Percentiles rank a stretch among this genome's conserved stretches.
phyloP scores from a whole-genome alignment of 257 asterid species.

The Nicotiana sylvestris region DNA sequence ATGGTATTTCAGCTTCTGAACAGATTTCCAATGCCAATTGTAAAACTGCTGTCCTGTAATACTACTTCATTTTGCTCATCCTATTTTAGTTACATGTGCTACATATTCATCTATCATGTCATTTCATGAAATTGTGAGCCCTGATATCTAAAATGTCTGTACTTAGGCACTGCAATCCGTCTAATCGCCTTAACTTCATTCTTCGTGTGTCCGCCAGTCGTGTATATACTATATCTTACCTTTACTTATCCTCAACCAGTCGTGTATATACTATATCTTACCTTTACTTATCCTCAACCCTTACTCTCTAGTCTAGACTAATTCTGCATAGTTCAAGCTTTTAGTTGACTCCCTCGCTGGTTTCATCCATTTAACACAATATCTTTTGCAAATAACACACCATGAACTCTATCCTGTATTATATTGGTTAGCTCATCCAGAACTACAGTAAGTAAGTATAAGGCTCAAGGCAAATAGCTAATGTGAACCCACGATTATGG shows the following conservation, averaged over 20 bases:
- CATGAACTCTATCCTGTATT: background rate
- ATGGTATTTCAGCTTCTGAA: no score
- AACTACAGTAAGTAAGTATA: background rate
- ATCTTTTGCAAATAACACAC: background rate
- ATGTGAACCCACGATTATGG: background rate
- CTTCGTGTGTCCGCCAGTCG: background rate
- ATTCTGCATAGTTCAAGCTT: background rate
- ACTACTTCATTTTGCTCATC: conserved; percentile 1
- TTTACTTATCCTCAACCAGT: background rate
- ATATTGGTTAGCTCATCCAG: background rate
- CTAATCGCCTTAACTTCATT: background rate
- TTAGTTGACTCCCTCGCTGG: background rate
- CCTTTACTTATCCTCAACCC: background rate
- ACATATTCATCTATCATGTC: background rate
- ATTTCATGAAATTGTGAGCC: background rate
- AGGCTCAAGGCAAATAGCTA: background rate
- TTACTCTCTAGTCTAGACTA: background rate
- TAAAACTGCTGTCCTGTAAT: background rate
- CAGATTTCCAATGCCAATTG: no score
- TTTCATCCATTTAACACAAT: background rate
- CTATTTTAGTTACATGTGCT: background rate
- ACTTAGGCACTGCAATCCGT: background rate
- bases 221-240: background rate
- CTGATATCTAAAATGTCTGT: background rate
- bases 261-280: background rate